These are phyloP conservation scores for Myriangium duriaei DNA, from an alignment of 2,329 filamentous ascomycete species.

Conservation along the genomic window DNA sequence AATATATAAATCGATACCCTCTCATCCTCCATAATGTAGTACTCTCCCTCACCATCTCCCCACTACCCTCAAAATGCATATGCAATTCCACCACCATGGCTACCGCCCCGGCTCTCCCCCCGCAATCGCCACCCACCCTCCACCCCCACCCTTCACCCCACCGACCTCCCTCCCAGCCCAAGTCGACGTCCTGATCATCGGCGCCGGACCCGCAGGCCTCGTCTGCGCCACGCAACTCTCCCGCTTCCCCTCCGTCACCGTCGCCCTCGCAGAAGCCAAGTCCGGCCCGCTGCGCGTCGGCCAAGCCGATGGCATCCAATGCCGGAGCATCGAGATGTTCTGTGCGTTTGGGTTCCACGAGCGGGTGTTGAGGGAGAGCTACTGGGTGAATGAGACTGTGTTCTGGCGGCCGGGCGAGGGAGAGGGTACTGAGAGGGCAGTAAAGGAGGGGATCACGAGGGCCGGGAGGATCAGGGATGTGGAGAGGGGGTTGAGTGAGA, in stretches of 20 bases:
- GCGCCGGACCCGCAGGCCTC: constrained; percentile 38
- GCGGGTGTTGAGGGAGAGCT: constrained; percentile 49
- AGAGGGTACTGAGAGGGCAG: not conserved
- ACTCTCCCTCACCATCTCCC: too few relatives aligned
- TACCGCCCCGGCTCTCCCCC: constrained; percentile 6
- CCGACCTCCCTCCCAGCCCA: constrained; percentile 18
- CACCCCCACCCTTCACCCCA: not conserved
- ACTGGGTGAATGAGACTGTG: constrained; percentile 53
- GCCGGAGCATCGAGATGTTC: constrained; percentile 29
- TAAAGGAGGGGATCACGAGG: constrained; percentile 7
- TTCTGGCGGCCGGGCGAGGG: constrained; percentile 41
- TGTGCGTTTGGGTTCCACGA: constrained; percentile 53
- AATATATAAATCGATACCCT: too few relatives aligned
- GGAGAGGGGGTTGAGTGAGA: constrained; percentile 22
- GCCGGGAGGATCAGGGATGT: constrained; percentile 10
- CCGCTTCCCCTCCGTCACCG: constrained; percentile 33
- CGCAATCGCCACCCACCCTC: not conserved
- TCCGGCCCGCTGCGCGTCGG: constrained; percentile 24
- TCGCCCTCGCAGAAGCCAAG: constrained; percentile 35
- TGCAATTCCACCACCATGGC: constrained; percentile 8
- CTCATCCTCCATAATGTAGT: too few relatives aligned
- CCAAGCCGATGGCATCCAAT: constrained; percentile 29
- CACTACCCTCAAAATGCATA: too few relatives aligned
- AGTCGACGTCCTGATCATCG: constrained; percentile 38
- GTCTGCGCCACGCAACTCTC: constrained; percentile 41